Conservation (phyloP, 306 rosid species). For the Mucuna pruriens region DNA sequence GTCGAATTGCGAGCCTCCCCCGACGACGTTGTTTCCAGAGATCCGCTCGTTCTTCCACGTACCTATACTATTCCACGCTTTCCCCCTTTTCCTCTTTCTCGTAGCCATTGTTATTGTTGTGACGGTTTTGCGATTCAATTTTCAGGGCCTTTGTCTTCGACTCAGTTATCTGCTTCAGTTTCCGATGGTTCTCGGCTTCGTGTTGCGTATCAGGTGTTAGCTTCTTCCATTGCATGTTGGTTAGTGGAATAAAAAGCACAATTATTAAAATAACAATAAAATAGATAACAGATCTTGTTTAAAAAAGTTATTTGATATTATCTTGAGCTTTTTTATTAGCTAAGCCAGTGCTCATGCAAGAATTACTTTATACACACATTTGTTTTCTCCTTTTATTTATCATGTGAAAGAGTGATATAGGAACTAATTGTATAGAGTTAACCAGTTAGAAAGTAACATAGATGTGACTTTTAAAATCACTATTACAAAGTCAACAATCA, state of each 20-base stretch:
- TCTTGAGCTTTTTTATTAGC: neutral
- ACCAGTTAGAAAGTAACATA: neutral
- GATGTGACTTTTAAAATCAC: neutral
- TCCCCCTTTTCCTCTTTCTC: neutral
- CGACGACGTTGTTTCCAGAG: conserved; percentile 51
- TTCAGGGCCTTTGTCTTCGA: conserved; percentile 80
- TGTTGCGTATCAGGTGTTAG: conserved; percentile 86
- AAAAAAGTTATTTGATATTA: neutral
- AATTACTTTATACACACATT: neutral
- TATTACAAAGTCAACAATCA: neutral
- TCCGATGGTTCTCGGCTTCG: conserved; percentile 75
- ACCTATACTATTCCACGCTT: neutral
- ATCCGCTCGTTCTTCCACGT: conserved; percentile 65
- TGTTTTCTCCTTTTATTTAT: neutral
- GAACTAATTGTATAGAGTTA: neutral
- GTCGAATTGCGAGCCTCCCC: conserved; percentile 43
- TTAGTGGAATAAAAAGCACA: too few relatives aligned
- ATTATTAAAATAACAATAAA: neutral
- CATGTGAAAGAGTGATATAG: neutral
- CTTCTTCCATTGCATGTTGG: neutral
- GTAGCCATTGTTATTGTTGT: neutral
- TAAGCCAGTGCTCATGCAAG: neutral
- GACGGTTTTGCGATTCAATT: neutral
- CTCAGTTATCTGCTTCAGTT: conserved; percentile 52
- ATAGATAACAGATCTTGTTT: neutral